A percentile compares a stretch with the other conserved stretches of the same genome.
Evolutionary conservation across 495 filamentous ascomycete species (phyloP).

Genomic region (Rhizodiscina lignyota): DNA sequence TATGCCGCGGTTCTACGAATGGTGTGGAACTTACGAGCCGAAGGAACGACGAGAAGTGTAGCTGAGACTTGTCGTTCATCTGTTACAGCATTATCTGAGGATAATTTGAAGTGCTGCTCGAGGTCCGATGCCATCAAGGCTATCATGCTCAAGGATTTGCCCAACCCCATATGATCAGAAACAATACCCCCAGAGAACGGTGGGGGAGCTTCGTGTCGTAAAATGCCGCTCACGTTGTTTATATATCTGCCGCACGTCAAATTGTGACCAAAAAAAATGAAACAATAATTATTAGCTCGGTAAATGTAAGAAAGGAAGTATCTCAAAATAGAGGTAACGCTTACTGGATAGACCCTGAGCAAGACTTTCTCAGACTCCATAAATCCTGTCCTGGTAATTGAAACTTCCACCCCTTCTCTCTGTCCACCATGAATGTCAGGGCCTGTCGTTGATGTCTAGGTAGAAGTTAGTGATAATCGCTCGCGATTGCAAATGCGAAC

Average conservation of each 20-base stretch:
- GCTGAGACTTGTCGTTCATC: no score
- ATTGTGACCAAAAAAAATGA: no score
- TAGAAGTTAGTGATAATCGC: neutral
- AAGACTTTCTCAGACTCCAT: neutral
- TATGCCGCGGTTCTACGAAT: no score
- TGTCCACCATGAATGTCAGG: slow-evolving; percentile 1
- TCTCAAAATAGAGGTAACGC: no score
- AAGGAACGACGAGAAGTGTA: neutral
- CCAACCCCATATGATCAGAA: slow-evolving; percentile 4
- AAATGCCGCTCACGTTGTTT: neutral
- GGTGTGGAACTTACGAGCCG: no score
- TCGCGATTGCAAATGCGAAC: neutral
- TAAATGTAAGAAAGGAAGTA: no score
- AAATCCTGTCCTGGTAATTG: neutral
- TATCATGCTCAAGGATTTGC: slow-evolving; percentile 4
- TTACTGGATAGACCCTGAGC: neutral
- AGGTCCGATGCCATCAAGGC: slow-evolving; percentile 1
- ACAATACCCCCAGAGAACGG: slow-evolving; percentile 2
- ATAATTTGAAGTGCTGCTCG: no score
- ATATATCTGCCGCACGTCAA: no score
- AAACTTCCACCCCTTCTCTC: slow-evolving; percentile 1
- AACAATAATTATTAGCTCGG: no score
- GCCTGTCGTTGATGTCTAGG: slow-evolving; percentile 3
- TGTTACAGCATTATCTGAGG: no score
- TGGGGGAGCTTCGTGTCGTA: neutral